Evolutionary conservation across 768 basidiomycete species (phyloP).

Genomic region (Boletus subcaerulescens): DNA sequence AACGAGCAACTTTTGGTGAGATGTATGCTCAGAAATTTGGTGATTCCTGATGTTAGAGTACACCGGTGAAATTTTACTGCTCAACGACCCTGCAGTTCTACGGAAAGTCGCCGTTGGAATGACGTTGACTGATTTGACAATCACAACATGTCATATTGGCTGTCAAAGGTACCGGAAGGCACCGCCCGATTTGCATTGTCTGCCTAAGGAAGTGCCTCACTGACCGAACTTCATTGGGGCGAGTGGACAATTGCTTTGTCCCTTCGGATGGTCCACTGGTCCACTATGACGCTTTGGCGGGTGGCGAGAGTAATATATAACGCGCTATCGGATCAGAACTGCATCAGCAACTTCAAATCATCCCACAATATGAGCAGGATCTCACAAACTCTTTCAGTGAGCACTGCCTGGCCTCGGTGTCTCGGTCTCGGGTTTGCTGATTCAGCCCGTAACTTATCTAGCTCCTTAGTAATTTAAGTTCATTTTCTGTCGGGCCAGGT

Average conservation of each 20-base stretch:
- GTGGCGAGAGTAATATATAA: conserved; percentile 30
- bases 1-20: conserved; percentile 3
- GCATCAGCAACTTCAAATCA: not conserved
- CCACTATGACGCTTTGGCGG: conserved; percentile 21
- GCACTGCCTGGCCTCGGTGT: not conserved
- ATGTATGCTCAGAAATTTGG: not conserved
- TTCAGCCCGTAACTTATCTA: not conserved
- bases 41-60: not conserved
- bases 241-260: conserved; percentile 23
- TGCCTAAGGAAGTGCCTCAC: not conserved
- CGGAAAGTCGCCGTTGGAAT: not conserved
- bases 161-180: conserved; percentile 1
- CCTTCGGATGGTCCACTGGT: not conserved
- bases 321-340: not conserved
- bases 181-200: conserved; percentile 11
- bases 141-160: conserved; percentile 4
- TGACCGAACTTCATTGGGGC: not conserved
- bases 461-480: conserved; percentile 29
- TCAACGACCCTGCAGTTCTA: not conserved
- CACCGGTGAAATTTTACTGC: not conserved
- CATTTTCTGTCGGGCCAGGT: conserved; percentile 6
- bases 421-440: not conserved
- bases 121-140: not conserved
- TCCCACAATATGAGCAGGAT: conserved; percentile 28
- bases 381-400: conserved; percentile 31